Conservation (phyloP, 768 basidiomycete genomes). For the Phlebiopsis gigantea region DNA sequence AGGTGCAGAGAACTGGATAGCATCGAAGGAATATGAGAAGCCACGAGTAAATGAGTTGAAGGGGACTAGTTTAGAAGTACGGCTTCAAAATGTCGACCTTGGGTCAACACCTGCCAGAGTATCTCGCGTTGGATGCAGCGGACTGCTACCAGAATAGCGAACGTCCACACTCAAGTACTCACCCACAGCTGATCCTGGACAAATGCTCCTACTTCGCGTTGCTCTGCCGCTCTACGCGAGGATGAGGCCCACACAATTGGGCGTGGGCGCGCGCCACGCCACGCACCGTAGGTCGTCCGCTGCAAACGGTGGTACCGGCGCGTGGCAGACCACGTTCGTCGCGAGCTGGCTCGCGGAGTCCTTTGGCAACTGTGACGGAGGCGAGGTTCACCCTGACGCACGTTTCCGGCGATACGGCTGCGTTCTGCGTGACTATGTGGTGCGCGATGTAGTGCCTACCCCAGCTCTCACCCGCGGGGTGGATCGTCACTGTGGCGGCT, state of each 20-base stretch:
- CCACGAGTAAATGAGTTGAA: too few relatives aligned
- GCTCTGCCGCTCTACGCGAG: constrained; percentile 55
- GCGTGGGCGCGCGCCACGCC: constrained; percentile 57
- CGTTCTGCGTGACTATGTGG: constrained; percentile 10
- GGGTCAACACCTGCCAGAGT: too few relatives aligned
- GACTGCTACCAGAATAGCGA: too few relatives aligned
- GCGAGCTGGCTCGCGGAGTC: constrained; percentile 30
- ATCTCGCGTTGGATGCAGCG: too few relatives aligned
- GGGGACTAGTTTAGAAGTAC: too few relatives aligned
- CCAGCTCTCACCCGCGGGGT: constrained; percentile 28
- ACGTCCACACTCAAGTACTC: too few relatives aligned
- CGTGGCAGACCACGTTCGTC: constrained; percentile 21
- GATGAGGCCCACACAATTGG: constrained; percentile 70
- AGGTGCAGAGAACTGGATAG: too few relatives aligned
- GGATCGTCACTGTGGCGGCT: constrained; percentile 24
- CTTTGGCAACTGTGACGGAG: constrained; percentile 45
- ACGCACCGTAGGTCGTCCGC: constrained; percentile 62
- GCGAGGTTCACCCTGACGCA: constrained; percentile 35
- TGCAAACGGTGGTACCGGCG: constrained; percentile 16
- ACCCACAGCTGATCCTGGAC: too few relatives aligned
- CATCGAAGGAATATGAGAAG: too few relatives aligned
- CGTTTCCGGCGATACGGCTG: constrained; percentile 11
- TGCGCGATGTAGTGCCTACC: constrained; percentile 20
- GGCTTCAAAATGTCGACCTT: too few relatives aligned
- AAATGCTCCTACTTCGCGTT: too few relatives aligned